Percentiles rank a stretch among this genome's conserved stretches.
Conservation (phyloP, 2,329 filamentous ascomycete genomes). For the Ploettnerulaceae sp. region DNA sequence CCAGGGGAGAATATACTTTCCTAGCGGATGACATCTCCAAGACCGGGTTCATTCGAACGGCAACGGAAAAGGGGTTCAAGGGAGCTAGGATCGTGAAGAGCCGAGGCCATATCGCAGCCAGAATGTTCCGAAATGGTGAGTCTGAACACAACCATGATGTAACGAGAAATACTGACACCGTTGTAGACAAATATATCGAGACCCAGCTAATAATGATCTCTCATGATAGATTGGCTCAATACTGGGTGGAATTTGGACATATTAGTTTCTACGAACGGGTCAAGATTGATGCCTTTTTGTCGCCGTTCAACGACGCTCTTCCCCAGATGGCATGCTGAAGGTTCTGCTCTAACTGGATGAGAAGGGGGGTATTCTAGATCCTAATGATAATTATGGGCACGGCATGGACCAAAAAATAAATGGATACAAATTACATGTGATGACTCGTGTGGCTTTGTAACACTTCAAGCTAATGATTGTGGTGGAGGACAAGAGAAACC, state of each 20-base stretch:
- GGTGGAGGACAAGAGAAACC: too few relatives aligned
- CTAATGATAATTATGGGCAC: too few relatives aligned
- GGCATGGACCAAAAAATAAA: too few relatives aligned
- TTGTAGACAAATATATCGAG: conserved; percentile 65
- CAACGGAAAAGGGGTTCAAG: conserved; percentile 63
- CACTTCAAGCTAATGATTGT: too few relatives aligned
- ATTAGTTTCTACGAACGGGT: conserved; percentile 59
- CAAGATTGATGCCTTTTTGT: conserved; percentile 49
- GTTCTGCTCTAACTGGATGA: background rate
- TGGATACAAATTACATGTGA: too few relatives aligned
- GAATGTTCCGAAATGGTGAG: conserved; percentile 69
- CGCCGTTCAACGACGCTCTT: conserved; percentile 8
- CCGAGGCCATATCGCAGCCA: conserved; percentile 70
- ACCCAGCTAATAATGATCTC: conserved; percentile 76
- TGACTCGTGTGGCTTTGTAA: too few relatives aligned
- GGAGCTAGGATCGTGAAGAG: conserved; percentile 70
- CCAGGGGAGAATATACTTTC: conserved; percentile 80
- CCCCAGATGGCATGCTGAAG: background rate
- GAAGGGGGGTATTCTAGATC: too few relatives aligned
- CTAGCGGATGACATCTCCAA: conserved; percentile 71
- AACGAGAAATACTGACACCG: conserved; percentile 20
- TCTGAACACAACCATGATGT: background rate
- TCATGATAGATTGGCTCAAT: conserved; percentile 71
- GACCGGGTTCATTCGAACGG: conserved; percentile 57
- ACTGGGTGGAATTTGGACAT: conserved; percentile 65